Base-by-base conservation (phyloP, 1,284 basidiomycete species). In the Pascua guehoae region DNA sequence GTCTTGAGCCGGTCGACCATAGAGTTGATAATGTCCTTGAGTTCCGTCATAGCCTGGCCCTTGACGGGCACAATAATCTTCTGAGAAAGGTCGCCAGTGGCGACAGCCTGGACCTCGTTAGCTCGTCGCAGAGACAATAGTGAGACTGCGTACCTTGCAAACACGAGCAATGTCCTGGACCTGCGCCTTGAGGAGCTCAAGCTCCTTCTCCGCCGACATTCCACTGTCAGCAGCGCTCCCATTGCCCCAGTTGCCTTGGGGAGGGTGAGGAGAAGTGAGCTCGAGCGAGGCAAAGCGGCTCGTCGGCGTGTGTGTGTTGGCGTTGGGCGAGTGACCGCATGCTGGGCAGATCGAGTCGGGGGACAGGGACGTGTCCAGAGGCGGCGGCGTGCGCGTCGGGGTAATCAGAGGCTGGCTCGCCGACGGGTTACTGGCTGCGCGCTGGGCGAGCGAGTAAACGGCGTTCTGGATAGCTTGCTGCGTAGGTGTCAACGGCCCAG, bases 21-120 rank as follows among this genome's bases (percentile, higher is more conserved):
- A 46, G 88, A 88, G 72, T 98, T 98, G 81, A 98, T 96, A 67
- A 95, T 93, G 66, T 97, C 91, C 82, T 97, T 97, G 70, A 98
- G 85, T 77, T 96, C 91, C 16, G 94, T 88, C 92, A 98, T 96
- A 59, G 95, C 91, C 58, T 89, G 88, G 64, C 94, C 94, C 76
- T 97, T 91, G 8, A 97, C 95, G 38, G 88, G 89, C 8, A 97
- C 93, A 44, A 90, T 94, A 65, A 98, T 96, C 81, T 96, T 95
- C 79, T 97, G 91, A 47, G 88, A 89, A 63, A 98, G 79, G 75
- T 98, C 95, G 38, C 94, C 94, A 18, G 86, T 83, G 0, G 95
- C 95, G 63, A 98, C 94, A 17, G 94, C 94, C 75, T 80, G 54
- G 16, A 7, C 24, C 24, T 32, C 24, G 24, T 32, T 32, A 32